Evolutionary conservation across 768 basidiomycete species (phyloP), one percentile per base, ranked within the genome.

Genomic region (Kwoniella sp.): DNA sequence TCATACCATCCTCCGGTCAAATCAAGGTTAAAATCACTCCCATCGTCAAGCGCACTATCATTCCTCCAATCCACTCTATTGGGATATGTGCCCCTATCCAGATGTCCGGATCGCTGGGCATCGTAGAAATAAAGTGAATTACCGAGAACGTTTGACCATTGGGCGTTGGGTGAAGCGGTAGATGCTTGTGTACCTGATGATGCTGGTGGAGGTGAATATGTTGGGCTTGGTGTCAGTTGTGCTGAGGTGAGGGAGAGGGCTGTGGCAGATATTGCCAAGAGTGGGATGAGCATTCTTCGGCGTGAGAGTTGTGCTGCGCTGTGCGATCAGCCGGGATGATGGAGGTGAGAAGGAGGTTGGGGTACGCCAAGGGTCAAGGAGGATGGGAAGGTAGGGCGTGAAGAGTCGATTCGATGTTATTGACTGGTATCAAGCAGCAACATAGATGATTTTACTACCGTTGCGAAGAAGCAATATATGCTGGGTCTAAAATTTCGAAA

Each of bases 1-100:
- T 95, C 93, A 76, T 91, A 94, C 76, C 88, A 95, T 7, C 93
- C 94, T 77, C 92, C 91, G 30, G 84, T 86, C 56, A 96, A 81
- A 77, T 97, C 90, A 17, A 92, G 72, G 5, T 84, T 83, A 33
- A 83, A 87, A 67, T 91, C 88, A 62, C 83, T 79, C 15, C 92
- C 94, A 79, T 97, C 94, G 36, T 86, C 81, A 24, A 88, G 70
- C 19, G 86, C 85, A 72, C 90, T 91, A 60, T 88, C 85, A 72
- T 96, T 96, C 56, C 93, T 83, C 94, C 94, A 97, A 25, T 85
- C 74, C 1, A 94, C 90, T 44, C 93, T 85, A 64, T 90, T 90
- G 3, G 82, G 82, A 55, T 74, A 77, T 19, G 72, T 65, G 17
- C 73, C 75, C 13, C 80, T 71, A 0, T 88, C 85, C 17, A 95